Evolutionary conservation across 2,329 filamentous ascomycete genomes (phyloP).

Genomic region (Botryotinia convoluta): DNA sequence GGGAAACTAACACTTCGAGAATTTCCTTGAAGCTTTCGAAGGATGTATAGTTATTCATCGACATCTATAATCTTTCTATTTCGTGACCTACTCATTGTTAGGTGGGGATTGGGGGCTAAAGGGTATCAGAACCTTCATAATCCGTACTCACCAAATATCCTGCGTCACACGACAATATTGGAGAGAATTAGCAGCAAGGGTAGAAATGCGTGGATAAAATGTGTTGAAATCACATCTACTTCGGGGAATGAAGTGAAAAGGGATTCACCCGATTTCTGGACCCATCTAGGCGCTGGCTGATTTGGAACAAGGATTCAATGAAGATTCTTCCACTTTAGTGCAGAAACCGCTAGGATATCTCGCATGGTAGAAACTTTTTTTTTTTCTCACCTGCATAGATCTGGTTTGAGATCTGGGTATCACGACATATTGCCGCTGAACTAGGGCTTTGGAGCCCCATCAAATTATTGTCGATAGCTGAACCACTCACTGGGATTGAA

Average conservation of each 20-base stretch:
- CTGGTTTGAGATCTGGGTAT: conserved; percentile 10
- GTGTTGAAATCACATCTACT: neutral
- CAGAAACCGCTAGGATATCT: neutral
- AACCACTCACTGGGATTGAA: neutral
- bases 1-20: neutral
- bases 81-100: neutral
- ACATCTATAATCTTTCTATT: neutral
- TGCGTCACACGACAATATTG: neutral
- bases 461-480: neutral
- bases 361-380: neutral
- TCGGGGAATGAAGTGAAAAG: neutral
- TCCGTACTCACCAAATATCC: neutral
- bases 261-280: conserved; percentile 8
- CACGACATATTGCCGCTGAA: conserved; percentile 10
- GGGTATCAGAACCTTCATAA: neutral
- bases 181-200: neutral
- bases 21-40: neutral
- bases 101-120: neutral
- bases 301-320: neutral
- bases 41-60: neutral
- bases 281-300: conserved; percentile 4
- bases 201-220: neutral
- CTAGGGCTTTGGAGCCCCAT: neutral
- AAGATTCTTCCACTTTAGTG: neutral
- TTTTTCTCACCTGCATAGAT: neutral